Conservation (phyloP, 208 protist genomes). For the Novymonas esmeraldas region DNA sequence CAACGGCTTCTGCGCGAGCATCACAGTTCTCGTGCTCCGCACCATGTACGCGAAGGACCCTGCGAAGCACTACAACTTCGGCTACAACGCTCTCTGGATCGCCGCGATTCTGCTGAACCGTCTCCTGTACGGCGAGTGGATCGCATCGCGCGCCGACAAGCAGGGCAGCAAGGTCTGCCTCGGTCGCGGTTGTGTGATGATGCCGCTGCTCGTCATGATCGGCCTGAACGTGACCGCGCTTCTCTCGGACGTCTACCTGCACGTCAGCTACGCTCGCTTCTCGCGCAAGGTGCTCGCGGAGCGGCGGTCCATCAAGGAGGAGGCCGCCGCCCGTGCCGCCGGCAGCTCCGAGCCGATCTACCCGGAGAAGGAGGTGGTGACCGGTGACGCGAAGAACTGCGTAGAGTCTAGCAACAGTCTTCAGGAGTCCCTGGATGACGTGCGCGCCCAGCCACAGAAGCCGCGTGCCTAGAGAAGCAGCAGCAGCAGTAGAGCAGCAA, state of each 20-base stretch:
- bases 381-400: background rate
- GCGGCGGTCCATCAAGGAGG: slow-evolving; percentile 36
- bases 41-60: slow-evolving; percentile 76
- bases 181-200: slow-evolving; percentile 44
- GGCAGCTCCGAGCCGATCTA: slow-evolving; percentile 3
- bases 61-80: slow-evolving; percentile 78
- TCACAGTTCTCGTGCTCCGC: slow-evolving; percentile 51
- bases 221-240: slow-evolving; percentile 43
- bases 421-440: background rate
- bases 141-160: slow-evolving; percentile 49
- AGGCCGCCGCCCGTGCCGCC: slow-evolving; percentile 6
- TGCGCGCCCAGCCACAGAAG: too few species aligned
- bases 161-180: slow-evolving; percentile 36
- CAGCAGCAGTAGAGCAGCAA: background rate
- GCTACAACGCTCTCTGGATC: slow-evolving; percentile 33
- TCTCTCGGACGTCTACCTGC: slow-evolving; percentile 39
- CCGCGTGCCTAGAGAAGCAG: too few species aligned
- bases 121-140: slow-evolving; percentile 75
- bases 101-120: slow-evolving; percentile 65
- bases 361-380: background rate
- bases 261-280: slow-evolving; percentile 46
- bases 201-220: slow-evolving; percentile 54
- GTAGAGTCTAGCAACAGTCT: background rate
- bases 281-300: slow-evolving; percentile 40
- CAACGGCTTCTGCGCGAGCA: slow-evolving; percentile 67